Evolutionary conservation across 129 eudicot species (phyloP), one percentile per base, ranked within the genome.

Genomic region (Centrapalus pauciflorus): DNA sequence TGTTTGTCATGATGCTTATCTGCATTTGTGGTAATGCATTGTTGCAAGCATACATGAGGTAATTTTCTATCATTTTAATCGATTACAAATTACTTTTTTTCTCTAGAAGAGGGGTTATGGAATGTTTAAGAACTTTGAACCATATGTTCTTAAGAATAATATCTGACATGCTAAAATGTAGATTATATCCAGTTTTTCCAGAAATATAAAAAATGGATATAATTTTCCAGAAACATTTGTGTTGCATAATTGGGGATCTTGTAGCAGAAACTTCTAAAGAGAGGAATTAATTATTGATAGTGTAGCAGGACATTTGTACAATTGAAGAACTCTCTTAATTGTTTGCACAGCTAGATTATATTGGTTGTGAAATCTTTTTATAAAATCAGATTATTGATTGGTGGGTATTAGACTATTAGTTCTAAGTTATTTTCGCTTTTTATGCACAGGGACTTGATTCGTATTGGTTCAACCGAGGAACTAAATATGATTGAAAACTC

Each of bases 361-460:
- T 30, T 65, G 55, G 21, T 49, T 50, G 38, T 35, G 64, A 8
- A n/a, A n/a, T 27, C 52, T 1, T 70, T 41, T 14, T 20, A 55
- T 2, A 16, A 30, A 16, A 55, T 46, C 30, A 32, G 73, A 14
- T 66, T 33, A 13, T 38, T 48, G 66, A 60, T 73, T 24, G 25
- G 25, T 34, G 21, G 38, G 60, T 40, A 29, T 55, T 29, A 25
- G 21, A 29, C 51, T 40, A 29, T 55, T 29, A 25, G 28, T 49
- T 1, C 12, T 50, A 50, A 65, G 2, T 60, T 56, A 43, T 56
- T 27, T 55, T 20, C 55, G 55, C 26, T 60, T 68, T 26, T 35
- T 69, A 9, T 76, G 56, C 38, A 55, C 82, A 94, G 95, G 61
- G 84, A 78, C 63, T 58, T 85, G 66, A 58, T 55, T 37, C 70